A percentile compares a stretch with the other conserved stretches of the same genome.
Evolutionary conservation across 164 flowering plant species (phyloP).

Genomic region (Magnolia kwangsiensis): DNA sequence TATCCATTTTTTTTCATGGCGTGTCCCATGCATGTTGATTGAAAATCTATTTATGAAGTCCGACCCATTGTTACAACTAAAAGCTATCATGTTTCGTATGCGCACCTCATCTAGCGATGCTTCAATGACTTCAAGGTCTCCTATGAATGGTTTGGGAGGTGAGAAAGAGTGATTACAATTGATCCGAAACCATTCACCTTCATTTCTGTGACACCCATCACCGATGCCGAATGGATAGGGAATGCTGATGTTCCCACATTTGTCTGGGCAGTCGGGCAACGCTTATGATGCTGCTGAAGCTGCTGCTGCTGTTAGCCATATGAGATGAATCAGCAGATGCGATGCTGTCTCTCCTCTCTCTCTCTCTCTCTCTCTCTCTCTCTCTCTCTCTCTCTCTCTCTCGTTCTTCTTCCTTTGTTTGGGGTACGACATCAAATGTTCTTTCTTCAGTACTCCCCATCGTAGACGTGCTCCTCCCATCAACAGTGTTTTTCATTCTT

Average conservation of each 20-base stretch:
- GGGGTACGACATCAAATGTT: too few relatives aligned
- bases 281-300: background rate
- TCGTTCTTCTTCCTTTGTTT: too few relatives aligned
- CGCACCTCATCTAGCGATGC: background rate
- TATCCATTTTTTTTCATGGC: too few relatives aligned
- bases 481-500: too few relatives aligned
- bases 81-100: background rate
- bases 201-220: background rate
- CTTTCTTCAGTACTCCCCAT: too few relatives aligned
- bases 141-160: slow-evolving; percentile 7
- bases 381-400: too few relatives aligned
- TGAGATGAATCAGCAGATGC: background rate
- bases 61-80: background rate
- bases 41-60: too few relatives aligned
- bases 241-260: background rate
- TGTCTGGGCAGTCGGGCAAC: background rate
- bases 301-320: background rate
- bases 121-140: background rate
- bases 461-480: too few relatives aligned
- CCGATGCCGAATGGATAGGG: slow-evolving; percentile 7
- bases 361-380: too few relatives aligned
- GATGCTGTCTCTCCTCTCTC: too few relatives aligned
- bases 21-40: too few relatives aligned
- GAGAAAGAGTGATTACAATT: background rate
- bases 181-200: background rate